A percentile compares a stretch with the other conserved stretches of the same genome.
phyloP scores from a whole-genome alignment of 2,329 filamentous ascomycete species.

The Ciborinia camelliae region DNA sequence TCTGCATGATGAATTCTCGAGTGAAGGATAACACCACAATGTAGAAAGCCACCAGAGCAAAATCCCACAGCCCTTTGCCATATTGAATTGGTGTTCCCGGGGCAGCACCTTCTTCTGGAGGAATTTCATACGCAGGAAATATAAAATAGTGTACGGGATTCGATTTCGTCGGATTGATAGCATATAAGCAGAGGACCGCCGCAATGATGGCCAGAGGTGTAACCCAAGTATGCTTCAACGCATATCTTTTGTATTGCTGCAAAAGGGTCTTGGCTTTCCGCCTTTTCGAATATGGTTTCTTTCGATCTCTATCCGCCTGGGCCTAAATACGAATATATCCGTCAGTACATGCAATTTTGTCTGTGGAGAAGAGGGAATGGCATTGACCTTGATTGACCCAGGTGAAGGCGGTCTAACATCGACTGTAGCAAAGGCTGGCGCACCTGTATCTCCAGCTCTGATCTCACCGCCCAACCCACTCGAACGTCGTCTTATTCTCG shows the following conservation, averaged over 20 bases:
- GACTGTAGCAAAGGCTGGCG: slow-evolving; percentile 48
- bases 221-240: slow-evolving; percentile 57
- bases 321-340: slow-evolving; percentile 18
- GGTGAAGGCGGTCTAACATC: slow-evolving; percentile 34
- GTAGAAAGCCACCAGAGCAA: slow-evolving; percentile 87
- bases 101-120: slow-evolving; percentile 42
- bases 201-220: slow-evolving; percentile 65
- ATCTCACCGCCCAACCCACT: slow-evolving; percentile 50
- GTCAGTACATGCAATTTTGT: not conserved
- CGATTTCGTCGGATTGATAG: slow-evolving; percentile 67
- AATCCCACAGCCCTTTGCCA: slow-evolving; percentile 79
- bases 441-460: slow-evolving; percentile 49
- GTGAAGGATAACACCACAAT: slow-evolving; percentile 86
- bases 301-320: slow-evolving; percentile 35
- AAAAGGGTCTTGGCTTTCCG: slow-evolving; percentile 40
- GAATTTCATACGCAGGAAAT: slow-evolving; percentile 82
- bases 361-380: not conserved
- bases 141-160: slow-evolving; percentile 80
- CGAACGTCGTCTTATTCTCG: slow-evolving; percentile 43
- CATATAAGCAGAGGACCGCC: slow-evolving; percentile 64
- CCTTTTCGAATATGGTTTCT: slow-evolving; percentile 37
- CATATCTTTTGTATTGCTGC: slow-evolving; percentile 46
- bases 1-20: slow-evolving; percentile 93
- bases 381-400: slow-evolving; percentile 30
- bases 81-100: slow-evolving; percentile 60